These are phyloP conservation scores for Penicillium sp. DNA, from an alignment of 2,329 filamentous ascomycete species.

Conservation along the genomic window DNA sequence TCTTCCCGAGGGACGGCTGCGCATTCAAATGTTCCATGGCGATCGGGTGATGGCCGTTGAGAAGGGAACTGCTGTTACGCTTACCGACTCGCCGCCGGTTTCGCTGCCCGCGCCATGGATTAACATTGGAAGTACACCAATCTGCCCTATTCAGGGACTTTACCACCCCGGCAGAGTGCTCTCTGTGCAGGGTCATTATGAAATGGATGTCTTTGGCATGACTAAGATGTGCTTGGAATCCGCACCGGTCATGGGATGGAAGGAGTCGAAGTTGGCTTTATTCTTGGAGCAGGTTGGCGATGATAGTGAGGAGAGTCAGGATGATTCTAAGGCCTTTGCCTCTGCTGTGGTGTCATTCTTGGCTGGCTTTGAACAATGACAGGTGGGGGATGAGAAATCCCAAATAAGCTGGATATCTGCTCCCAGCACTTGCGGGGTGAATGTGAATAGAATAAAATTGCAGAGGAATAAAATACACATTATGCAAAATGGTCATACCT, in stretches of 20 bases:
- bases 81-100: conserved; percentile 17
- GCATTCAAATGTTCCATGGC: conserved; percentile 22
- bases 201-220: conserved; percentile 21
- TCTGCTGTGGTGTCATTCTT: conserved; percentile 20
- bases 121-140: conserved; percentile 21
- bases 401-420: neutral
- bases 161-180: conserved; percentile 19
- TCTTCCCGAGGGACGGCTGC: conserved; percentile 12
- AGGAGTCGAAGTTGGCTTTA: conserved; percentile 19
- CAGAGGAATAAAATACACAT: neutral
- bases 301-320: conserved; percentile 14
- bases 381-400: neutral
- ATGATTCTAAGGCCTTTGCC: conserved; percentile 20
- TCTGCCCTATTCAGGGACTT: conserved; percentile 21
- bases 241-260: conserved; percentile 18
- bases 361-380: conserved; percentile 17
- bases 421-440: neutral
- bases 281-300: conserved; percentile 21
- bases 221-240: conserved; percentile 20
- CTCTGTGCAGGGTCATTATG: conserved; percentile 21
- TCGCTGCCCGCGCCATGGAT: conserved; percentile 20
- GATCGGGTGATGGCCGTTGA: conserved; percentile 21
- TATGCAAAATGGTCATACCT: neutral
- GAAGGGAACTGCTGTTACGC: conserved; percentile 13
- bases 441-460: neutral